Base-by-base conservation (phyloP, 352 stramenopile species). In the Aphanomyces cochlioides region DNA sequence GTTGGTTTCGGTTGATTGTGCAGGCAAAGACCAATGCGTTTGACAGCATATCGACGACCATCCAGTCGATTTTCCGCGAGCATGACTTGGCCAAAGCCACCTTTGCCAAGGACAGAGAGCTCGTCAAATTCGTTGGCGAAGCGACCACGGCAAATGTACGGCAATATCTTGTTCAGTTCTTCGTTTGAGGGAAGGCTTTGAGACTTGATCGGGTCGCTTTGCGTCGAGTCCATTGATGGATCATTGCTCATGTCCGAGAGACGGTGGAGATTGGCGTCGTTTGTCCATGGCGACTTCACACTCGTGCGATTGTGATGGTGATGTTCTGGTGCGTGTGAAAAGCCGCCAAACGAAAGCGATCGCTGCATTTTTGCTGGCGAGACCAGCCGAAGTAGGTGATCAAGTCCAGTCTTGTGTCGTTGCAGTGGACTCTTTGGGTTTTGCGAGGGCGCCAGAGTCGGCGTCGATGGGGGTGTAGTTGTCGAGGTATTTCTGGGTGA, bases 61-160 rank as follows among this genome's bases (percentile, higher is more conserved):
- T 98, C 95, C 0, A 98, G 76, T 6, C 92, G 88, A 77, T 98
- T 98, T 58, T 96, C 86, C 12, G 90, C 91, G 38, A 97, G 84
- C 61, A 98, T 92, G 4, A 98, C 95, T 82, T 98, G 90, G 15
- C 95, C 95, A 41, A 97, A 98, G 1, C 94, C 95, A 50, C 95
- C 95, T 74, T 96, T 87, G 15, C 94, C 95, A 57, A 98, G 85
- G 7, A 91, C 79, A 19, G 86, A 92, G 10, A 92, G 72, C 69
- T 94, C 83, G 38, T 89, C 79, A 77, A 94, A 94, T 53, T 94
- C 86, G 58, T 94, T 92, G 45, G 82, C 74, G 67, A 94, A 94
- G 38, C 86, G 86, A 47, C 84, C 90, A 58, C 90, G 86, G 69
- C 84, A 94, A 41, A 94, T 85, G 68, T 92, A 92, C 21, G 86